Percentiles rank a stretch among this genome's conserved stretches.
Evolutionary conservation across 2,329 filamentous ascomycete genomes (phyloP).

Genomic region (Lomentospora prolificans): DNA sequence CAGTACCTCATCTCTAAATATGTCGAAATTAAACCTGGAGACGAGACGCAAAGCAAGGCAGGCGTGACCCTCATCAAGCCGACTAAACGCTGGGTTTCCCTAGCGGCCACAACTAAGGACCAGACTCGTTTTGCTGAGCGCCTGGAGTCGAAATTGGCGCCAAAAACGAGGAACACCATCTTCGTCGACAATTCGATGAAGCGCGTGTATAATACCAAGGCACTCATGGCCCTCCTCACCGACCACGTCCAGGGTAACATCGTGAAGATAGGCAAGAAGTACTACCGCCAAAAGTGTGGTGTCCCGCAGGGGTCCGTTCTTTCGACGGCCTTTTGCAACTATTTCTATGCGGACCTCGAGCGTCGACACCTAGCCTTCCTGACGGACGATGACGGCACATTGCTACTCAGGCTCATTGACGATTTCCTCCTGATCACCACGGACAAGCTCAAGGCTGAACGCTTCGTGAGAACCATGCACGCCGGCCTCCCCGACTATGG

Average conservation of each 20-base stretch:
- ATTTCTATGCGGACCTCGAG: slow-evolving; percentile 91
- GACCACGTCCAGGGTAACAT: slow-evolving; percentile 80
- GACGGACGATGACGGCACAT: slow-evolving; percentile 25
- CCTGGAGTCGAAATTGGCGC: slow-evolving; percentile 28
- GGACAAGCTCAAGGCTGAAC: slow-evolving; percentile 52
- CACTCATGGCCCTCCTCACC: slow-evolving; percentile 59
- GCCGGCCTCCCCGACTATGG: slow-evolving; percentile 69
- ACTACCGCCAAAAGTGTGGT: slow-evolving; percentile 76
- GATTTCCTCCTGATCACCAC: slow-evolving; percentile 87
- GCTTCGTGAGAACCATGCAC: slow-evolving; percentile 75
- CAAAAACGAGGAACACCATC: slow-evolving; percentile 54
- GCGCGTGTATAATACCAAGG: slow-evolving; percentile 43
- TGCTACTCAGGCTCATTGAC: slow-evolving; percentile 78
- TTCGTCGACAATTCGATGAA: slow-evolving; percentile 64
- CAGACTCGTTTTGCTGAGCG: slow-evolving; percentile 32
- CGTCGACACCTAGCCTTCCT: slow-evolving; percentile 59
- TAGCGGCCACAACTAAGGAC: slow-evolving; percentile 35
- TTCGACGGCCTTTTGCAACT: slow-evolving; percentile 81
- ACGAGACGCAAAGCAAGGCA: slow-evolving; percentile 15
- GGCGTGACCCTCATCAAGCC: slow-evolving; percentile 23
- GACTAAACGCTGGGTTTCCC: slow-evolving; percentile 40
- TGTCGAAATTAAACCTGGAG: slow-evolving; percentile 53
- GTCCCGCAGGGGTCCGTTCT: slow-evolving; percentile 91
- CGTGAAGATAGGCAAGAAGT: slow-evolving; percentile 79
- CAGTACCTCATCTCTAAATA: slow-evolving; percentile 67